Evolutionary conservation across 331 rosid genomes (phyloP), one percentile per base, ranked within the genome.

Genomic region (Saraca asoca): DNA sequence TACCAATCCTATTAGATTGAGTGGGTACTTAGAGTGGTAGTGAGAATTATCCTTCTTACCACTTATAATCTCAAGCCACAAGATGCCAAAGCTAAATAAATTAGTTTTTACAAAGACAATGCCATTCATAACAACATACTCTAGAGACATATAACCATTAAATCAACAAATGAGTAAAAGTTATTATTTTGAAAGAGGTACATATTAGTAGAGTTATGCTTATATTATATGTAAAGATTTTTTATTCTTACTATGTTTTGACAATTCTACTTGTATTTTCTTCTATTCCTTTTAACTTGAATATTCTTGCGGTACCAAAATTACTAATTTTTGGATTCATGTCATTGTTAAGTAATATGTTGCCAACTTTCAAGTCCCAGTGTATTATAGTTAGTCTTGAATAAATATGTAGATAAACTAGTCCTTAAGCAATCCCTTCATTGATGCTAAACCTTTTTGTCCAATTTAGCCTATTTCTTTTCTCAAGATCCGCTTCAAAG

Each of bases 301-400:
- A 74, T 20, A 76, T 73, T n/a, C 70, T 61, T 15, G 82, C 78
- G 73, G 73, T 65, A 45, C 78, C 84, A 56, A 79, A 82, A 68
- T 76, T 78, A 6, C 71, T 68, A 18, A 72, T 72, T 16, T 55
- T 55, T 7, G 72, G 52, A 31, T 72, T 56, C 65, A 64, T 64
- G 5, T 75, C 79, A 2, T 72, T 3, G 60, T 78, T 79, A 64
- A 73, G 71, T 10, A 73, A 46, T 9, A 73, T 62, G 5, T 71
- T 71, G 12, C 75, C 7, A 0, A 69, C 46, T 13, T 71, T 60
- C 9, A 70, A 4, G 51, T 70, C 75, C 2, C 69, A 19, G 17
- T 70, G 69, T 4, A 70, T 70, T 41, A 60, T 62, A 15, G 11
- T 53, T 43, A 72, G 7, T 44, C 64, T 62, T 34, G 70, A 72